phyloP scores from a whole-genome alignment of 345 rosid genomes.

The Litchi chinensis region DNA sequence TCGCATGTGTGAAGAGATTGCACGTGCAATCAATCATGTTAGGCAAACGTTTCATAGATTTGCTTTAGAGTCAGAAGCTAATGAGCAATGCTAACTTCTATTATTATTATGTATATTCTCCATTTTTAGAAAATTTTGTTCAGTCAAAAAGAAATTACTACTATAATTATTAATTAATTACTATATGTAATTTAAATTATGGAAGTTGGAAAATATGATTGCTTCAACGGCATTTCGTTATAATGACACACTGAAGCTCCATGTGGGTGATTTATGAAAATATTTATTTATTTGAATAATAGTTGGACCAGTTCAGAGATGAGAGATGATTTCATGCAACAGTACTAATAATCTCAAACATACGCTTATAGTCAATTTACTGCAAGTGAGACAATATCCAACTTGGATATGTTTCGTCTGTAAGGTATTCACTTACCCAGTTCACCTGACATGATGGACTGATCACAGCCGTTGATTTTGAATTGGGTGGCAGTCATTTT shows the following conservation, averaged over 20 bases:
- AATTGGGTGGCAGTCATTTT: constrained; percentile 38
- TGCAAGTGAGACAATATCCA: constrained; percentile 16
- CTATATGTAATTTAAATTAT: neutral
- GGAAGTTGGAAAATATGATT: neutral
- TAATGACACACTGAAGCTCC: constrained; percentile 10
- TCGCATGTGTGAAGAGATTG: neutral
- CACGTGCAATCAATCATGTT: constrained; percentile 1
- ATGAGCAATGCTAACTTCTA: neutral
- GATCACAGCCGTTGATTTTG: constrained; percentile 52
- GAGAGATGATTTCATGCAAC: constrained; percentile 5
- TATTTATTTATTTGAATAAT: neutral
- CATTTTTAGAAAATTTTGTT: neutral
- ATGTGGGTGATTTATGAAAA: constrained; percentile 23
- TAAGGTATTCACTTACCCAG: neutral
- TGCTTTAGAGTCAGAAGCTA: neutral
- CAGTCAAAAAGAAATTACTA: neutral
- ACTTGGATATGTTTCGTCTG: constrained; percentile 25
- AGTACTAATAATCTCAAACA: constrained; percentile 1
- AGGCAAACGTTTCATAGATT: neutral
- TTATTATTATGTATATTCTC: neutral
- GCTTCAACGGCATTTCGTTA: constrained; percentile 53
- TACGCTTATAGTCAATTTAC: constrained; percentile 16
- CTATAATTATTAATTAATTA: neutral
- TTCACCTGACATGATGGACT: constrained; percentile 16
- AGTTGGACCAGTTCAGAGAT: neutral